Percentiles rank a stretch among this genome's conserved stretches.
Evolutionary conservation across 1,284 basidiomycete genomes (phyloP).

Genomic region (Papiliotrema laurentii): DNA sequence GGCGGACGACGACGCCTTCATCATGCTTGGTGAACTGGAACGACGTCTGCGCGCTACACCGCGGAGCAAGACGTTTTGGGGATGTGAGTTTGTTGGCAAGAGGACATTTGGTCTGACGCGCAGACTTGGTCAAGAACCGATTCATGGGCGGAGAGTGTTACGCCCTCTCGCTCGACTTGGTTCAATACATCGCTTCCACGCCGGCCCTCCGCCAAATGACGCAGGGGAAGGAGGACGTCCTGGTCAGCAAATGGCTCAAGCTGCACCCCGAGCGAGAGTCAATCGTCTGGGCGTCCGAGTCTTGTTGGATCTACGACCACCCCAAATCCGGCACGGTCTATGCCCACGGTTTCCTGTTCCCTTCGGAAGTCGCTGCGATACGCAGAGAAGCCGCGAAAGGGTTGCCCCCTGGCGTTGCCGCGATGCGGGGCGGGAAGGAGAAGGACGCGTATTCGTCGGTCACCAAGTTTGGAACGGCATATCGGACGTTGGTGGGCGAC

Average conservation of each 20-base stretch:
- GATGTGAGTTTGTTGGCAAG: constrained; percentile 54
- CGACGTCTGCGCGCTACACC: constrained; percentile 65
- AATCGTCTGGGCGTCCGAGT: constrained; percentile 85
- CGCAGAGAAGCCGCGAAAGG: constrained; percentile 46
- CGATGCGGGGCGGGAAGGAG: constrained; percentile 17
- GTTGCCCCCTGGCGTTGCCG: constrained; percentile 14
- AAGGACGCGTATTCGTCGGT: constrained; percentile 73
- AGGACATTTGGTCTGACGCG: constrained; percentile 1
- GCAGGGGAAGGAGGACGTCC: constrained; percentile 89
- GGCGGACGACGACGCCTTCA: constrained; percentile 89
- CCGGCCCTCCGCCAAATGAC: constrained; percentile 63
- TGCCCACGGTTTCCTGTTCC: constrained; percentile 95
- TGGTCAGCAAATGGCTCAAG: constrained; percentile 87
- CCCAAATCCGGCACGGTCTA: constrained; percentile 90
- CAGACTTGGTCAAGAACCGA: constrained; percentile 78
- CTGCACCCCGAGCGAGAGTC: constrained; percentile 73
- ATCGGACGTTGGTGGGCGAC: constrained; percentile 64
- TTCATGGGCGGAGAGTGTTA: constrained; percentile 98
- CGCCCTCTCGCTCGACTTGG: constrained; percentile 81
- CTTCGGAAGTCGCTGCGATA: constrained; percentile 74
- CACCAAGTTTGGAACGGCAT: constrained; percentile 75
- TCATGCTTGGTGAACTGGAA: constrained; percentile 90
- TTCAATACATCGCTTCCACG: constrained; percentile 80
- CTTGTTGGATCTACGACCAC: constrained; percentile 98
- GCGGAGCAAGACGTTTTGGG: constrained; percentile 85